phyloP scores from a whole-genome alignment of 148 eudicot genomes.

The Vaccinium macrocarpon region DNA sequence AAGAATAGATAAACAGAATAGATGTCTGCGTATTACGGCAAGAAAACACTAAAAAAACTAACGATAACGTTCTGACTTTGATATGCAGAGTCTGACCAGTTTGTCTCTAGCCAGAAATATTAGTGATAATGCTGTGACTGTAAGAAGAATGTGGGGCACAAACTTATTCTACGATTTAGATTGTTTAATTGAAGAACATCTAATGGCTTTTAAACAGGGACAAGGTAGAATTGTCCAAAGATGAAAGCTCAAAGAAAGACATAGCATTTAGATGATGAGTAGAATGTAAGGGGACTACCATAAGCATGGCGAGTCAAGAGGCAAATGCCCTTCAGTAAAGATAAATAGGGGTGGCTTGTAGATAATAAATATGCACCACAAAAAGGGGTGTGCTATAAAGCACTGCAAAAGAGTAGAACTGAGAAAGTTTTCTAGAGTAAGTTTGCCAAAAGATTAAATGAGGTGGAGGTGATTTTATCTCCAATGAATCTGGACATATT shows the following conservation, averaged over 20 bases:
- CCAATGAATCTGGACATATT: no score
- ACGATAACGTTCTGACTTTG: neutral
- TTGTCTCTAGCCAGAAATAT: slow-evolving; percentile 2
- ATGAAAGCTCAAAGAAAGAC: neutral
- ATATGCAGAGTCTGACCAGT: neutral
- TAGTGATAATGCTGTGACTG: neutral
- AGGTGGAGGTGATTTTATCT: no score
- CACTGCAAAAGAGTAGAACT: neutral
- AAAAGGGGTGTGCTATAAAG: neutral
- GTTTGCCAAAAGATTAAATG: no score
- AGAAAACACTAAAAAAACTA: neutral
- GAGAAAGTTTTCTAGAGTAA: neutral
- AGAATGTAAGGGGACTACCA: neutral
- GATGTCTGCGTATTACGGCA: neutral
- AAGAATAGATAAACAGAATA: no score
- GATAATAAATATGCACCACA: neutral
- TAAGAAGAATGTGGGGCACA: neutral
- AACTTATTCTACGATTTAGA: neutral
- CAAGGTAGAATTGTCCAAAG: neutral
- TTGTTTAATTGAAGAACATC: neutral
- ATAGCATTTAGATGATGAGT: neutral
- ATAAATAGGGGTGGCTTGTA: neutral
- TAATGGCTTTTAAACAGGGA: neutral
- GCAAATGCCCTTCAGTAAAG: neutral
- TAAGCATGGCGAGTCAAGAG: slow-evolving; percentile 4